Conservation (phyloP, 1,139 yeast species). For the Yamadazyma atmosphaerica region DNA sequence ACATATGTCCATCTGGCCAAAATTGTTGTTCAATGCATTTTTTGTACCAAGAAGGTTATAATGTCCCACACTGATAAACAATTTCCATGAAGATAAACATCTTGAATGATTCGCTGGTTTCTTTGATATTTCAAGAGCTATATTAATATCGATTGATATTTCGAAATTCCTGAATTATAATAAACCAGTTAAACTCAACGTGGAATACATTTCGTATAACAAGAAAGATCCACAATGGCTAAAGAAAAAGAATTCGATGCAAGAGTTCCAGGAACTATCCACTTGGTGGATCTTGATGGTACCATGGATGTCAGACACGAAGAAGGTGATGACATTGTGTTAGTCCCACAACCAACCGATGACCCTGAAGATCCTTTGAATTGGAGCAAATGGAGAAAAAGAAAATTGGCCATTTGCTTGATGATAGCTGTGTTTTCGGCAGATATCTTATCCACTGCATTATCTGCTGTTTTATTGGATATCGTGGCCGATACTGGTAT, state of each 20-base stretch:
- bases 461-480: constrained; percentile 12
- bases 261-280: constrained; percentile 27
- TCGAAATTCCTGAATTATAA: not conserved
- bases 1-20: too few species aligned
- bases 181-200: not conserved
- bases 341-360: constrained; percentile 28
- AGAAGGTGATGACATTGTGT: constrained; percentile 21
- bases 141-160: not conserved
- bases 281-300: constrained; percentile 24
- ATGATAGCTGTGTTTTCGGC: constrained; percentile 15
- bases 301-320: constrained; percentile 21
- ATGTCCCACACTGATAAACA: not conserved
- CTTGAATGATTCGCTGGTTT: too few species aligned
- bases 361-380: constrained; percentile 28
- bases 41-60: not conserved
- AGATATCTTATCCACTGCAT: constrained; percentile 12
- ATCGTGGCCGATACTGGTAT: constrained; percentile 16
- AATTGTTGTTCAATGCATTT: too few species aligned
- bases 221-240: not conserved
- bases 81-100: not conserved
- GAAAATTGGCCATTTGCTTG: constrained; percentile 15
- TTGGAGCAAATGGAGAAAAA: constrained; percentile 23
- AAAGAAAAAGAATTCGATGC: constrained; percentile 6
- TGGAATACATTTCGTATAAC: too few species aligned
- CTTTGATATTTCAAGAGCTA: not conserved